Evolutionary conservation across 148 eudicot genomes (phyloP), one percentile per base, ranked within the genome.

Genomic region (Fagopyrum esculentum): DNA sequence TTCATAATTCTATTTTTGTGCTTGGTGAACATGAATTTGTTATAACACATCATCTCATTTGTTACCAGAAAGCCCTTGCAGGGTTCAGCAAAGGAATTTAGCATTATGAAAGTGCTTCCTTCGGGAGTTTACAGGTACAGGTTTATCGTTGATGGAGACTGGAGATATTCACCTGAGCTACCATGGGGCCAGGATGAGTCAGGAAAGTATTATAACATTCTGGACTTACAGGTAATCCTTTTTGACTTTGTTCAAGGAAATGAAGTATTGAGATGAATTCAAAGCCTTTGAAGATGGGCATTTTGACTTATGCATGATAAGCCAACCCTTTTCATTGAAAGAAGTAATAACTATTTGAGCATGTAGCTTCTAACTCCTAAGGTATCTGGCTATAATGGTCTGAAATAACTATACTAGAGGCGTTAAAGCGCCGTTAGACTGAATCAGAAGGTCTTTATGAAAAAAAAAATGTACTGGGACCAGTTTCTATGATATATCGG

Each of bases 121-220:
- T 88, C 97, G 16, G 98, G 98, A 43, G 91, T 89, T 77, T 93
- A 93, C 84, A 93, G 80, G 50, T 93, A 84, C 63, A 86, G 87
- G 81, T 93, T 91, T 85, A 69, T 89, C 74, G 93, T 93, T 68
- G 98, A 91, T 76, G 98, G 97, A 26, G 79, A 82, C 45, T 83
- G 87, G 89, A 86, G 84, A 82, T 80, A 86, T 77, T 81, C 95
- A 46, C 89, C 89, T 16, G 97, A 93, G 69, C 64, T 85, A 80
- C 98, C 95, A 19, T 83, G 80, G 78, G 85, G 84, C 59, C 86
- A 81, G 78, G 95, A 93, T 80, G 93, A 93, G 72, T 60, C 86
- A 66, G 98, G 98, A 73, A 89, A 88, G 71, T 80, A 80, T 76
- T 93, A 82, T 79, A 88, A 93, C 79, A 78, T 88, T 69, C 83